Percentiles rank a stretch among this genome's conserved stretches.
Evolutionary conservation across 768 basidiomycete species (phyloP).

Genomic region (Cubamyces lactineus): DNA sequence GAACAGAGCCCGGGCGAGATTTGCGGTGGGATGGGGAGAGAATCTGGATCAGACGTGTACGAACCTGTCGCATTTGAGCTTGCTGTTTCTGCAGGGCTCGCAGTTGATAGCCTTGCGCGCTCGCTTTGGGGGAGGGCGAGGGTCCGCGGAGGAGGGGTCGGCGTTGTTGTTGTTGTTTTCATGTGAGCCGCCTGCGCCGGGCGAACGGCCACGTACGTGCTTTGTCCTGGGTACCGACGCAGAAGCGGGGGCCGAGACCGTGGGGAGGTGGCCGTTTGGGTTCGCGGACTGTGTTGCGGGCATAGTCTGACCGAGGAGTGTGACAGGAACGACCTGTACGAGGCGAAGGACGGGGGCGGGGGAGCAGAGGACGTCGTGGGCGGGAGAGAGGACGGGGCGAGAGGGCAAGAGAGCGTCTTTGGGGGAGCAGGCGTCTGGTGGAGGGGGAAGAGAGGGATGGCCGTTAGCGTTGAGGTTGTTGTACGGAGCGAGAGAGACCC

Average conservation of each 20-base stretch:
- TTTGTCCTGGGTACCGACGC: slow-evolving; percentile 18
- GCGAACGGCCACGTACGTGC: slow-evolving; percentile 21
- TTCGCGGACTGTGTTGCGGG: slow-evolving; percentile 19
- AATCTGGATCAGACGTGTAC: slow-evolving; percentile 25
- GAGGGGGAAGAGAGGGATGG: not conserved
- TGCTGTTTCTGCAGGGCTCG: slow-evolving; percentile 84
- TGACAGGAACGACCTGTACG: not conserved
- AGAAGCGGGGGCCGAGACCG: slow-evolving; percentile 10
- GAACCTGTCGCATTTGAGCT: slow-evolving; percentile 87
- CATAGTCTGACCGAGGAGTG: slow-evolving; percentile 2
- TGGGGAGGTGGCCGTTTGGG: slow-evolving; percentile 19
- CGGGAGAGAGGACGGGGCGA: slow-evolving; percentile 12
- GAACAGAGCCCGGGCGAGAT: not conserved
- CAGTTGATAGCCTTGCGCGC: slow-evolving; percentile 89
- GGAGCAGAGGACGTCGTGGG: slow-evolving; percentile 15
- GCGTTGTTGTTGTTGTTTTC: not conserved
- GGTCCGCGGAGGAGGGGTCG: slow-evolving; percentile 15
- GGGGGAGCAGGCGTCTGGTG: slow-evolving; percentile 11
- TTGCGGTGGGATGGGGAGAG: slow-evolving; percentile 5
- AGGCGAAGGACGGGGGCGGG: not conserved
- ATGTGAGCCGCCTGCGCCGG: slow-evolving; percentile 8
- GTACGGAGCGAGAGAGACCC: no score
- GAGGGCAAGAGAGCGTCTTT: slow-evolving; percentile 16
- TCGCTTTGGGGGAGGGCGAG: slow-evolving; percentile 70
- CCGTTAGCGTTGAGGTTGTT: not conserved